phyloP scores from a whole-genome alignment of 192 early-diverging fungal genomes.

The Coemansia sp. region DNA sequence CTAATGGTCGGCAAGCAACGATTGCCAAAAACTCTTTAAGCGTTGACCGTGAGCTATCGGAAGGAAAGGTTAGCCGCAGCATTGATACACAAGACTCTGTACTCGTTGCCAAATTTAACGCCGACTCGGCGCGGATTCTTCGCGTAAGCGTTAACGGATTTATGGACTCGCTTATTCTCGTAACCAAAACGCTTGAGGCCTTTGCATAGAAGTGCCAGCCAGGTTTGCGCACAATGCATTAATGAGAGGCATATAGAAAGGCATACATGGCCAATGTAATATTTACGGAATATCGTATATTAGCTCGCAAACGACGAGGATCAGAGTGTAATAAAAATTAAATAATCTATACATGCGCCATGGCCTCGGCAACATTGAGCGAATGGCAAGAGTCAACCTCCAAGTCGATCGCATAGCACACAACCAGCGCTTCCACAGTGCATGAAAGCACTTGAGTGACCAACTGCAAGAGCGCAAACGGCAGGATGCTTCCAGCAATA shows the following conservation, averaged over 20 bases:
- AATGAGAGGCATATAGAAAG: neutral
- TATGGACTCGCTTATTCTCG: constrained; percentile 48
- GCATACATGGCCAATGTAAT: no score
- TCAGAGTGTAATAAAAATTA: no score
- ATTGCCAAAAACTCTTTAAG: constrained; percentile 25
- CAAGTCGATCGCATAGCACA: constrained; percentile 47
- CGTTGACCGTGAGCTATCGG: constrained; percentile 34
- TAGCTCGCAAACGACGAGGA: no score
- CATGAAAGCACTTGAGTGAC: constrained; percentile 42
- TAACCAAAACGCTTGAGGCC: constrained; percentile 35
- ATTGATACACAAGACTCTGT: neutral
- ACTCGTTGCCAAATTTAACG: constrained; percentile 18
- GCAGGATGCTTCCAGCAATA: constrained; percentile 29
- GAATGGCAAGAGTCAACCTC: constrained; percentile 45
- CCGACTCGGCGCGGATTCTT: constrained; percentile 24
- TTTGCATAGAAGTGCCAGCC: constrained; percentile 2
- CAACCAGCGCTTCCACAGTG: constrained; percentile 41
- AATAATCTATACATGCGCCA: constrained; percentile 19
- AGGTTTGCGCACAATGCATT: no score
- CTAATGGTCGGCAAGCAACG: constrained; percentile 9
- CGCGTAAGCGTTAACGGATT: constrained; percentile 45
- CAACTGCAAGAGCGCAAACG: constrained; percentile 39
- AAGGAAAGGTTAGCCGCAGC: constrained; percentile 19
- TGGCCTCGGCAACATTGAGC: constrained; percentile 33
- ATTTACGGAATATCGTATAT: no score